Conservation (phyloP, 176 grass and related monocot species). For the Carex kokanica region DNA sequence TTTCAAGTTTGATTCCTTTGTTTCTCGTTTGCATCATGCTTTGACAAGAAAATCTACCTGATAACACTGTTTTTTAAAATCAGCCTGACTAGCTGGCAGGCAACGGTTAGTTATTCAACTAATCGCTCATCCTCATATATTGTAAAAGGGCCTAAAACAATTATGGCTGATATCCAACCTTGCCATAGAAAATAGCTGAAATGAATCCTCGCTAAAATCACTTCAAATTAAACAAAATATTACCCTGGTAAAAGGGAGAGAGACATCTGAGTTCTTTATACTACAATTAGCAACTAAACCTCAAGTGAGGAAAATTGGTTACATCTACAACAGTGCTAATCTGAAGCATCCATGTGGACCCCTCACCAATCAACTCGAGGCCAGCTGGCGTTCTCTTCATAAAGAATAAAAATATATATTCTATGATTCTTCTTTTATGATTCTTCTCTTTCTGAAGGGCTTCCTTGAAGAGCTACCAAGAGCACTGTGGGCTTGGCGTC, state of each 20-base stretch:
- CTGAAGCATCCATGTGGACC: background rate
- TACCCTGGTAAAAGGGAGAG: background rate
- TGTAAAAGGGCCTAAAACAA: background rate
- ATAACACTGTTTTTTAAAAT: too few species aligned
- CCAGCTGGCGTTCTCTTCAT: background rate
- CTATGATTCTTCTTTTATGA: conserved; percentile 81
- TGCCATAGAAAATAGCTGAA: background rate
- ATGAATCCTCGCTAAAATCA: background rate
- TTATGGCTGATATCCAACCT: background rate
- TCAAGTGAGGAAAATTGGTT: background rate
- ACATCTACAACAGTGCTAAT: background rate
- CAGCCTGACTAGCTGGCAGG: background rate
- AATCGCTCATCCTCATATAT: background rate
- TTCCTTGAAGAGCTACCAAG: conserved; percentile 54
- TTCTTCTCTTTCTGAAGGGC: conserved; percentile 89
- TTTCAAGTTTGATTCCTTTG: too few species aligned
- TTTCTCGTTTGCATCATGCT: too few species aligned
- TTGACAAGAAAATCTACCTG: too few species aligned
- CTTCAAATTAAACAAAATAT: background rate
- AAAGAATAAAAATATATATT: background rate
- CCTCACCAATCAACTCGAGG: background rate
- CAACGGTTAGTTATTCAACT: background rate
- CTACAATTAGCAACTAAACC: background rate
- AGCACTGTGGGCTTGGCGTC: conserved; percentile 66
- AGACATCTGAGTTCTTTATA: background rate